Evolutionary conservation across 306 rosid species (phyloP).

Genomic region (Cercis canadensis): DNA sequence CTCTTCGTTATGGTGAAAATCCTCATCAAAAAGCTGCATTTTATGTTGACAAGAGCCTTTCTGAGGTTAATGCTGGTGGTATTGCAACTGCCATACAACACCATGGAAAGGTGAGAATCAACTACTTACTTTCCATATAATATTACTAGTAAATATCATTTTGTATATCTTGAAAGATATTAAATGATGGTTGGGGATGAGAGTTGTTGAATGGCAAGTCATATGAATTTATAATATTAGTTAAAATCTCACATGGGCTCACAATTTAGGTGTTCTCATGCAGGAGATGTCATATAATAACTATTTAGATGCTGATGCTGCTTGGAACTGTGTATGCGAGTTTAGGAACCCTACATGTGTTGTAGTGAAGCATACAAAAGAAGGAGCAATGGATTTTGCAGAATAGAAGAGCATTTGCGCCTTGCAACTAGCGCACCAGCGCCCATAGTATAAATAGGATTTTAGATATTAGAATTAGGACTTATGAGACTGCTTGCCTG

Average conservation of each 20-base stretch:
- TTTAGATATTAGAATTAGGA: too few relatives aligned
- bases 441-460: too few relatives aligned
- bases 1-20: constrained; percentile 94
- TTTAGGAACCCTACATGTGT: constrained; percentile 83
- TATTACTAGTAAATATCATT: constrained; percentile 13
- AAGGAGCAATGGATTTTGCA: too few relatives aligned
- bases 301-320: too few relatives aligned
- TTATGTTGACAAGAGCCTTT: constrained; percentile 79
- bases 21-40: constrained; percentile 93
- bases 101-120: constrained; percentile 78
- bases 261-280: constrained; percentile 34
- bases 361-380: constrained; percentile 89
- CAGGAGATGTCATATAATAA: constrained; percentile 97
- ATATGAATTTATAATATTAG: constrained; percentile 4
- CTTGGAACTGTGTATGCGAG: constrained; percentile 94
- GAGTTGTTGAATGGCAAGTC: constrained; percentile 5
- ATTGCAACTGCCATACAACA: constrained; percentile 92
- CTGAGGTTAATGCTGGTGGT: constrained; percentile 87
- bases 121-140: constrained; percentile 23
- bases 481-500: too few relatives aligned
- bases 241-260: neutral
- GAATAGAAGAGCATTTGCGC: too few relatives aligned
- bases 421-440: too few relatives aligned
- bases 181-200: constrained; percentile 25
- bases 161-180: neutral